phyloP scores from a whole-genome alignment of 2,329 filamentous ascomycete species.

The Alternaria sp. region DNA sequence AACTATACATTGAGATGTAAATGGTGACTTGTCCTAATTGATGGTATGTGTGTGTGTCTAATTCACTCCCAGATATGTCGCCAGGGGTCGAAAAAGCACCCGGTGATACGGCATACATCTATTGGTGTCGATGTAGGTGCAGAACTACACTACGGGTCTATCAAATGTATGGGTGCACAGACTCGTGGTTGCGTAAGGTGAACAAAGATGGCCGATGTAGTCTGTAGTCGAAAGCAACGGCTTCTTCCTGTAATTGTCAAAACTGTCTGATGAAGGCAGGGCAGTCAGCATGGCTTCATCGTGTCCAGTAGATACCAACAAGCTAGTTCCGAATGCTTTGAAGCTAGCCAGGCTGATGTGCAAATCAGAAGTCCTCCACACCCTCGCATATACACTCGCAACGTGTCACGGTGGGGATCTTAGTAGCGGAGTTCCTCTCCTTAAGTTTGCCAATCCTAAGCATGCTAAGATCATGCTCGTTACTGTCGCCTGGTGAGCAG shows the following conservation, averaged over 20 bases:
- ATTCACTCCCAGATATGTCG: slow-evolving; percentile 39
- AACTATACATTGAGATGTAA: slow-evolving; percentile 51
- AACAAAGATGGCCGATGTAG: background rate
- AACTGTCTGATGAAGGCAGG: background rate
- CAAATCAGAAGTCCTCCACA: background rate
- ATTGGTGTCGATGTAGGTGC: background rate
- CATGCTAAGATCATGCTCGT: background rate
- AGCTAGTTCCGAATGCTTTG: background rate
- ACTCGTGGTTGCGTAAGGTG: background rate
- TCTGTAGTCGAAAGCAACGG: background rate
- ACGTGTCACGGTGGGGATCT: background rate
- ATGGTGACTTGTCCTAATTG: slow-evolving; percentile 11
- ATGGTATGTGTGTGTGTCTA: slow-evolving; percentile 14
- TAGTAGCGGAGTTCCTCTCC: background rate
- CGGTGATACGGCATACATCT: slow-evolving; percentile 18
- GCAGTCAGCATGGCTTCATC: background rate
- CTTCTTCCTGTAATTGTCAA: background rate
- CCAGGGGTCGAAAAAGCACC: slow-evolving; percentile 44
- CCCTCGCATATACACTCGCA: background rate
- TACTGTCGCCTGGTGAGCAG: background rate
- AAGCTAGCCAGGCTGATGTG: background rate
- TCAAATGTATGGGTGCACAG: background rate
- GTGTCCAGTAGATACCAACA: background rate
- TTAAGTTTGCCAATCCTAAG: background rate
- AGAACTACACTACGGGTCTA: background rate